Evolutionary conservation across 2,329 filamentous ascomycete species (phyloP), one percentile per base, ranked within the genome.

Genomic region (Zymoseptoria brevis): DNA sequence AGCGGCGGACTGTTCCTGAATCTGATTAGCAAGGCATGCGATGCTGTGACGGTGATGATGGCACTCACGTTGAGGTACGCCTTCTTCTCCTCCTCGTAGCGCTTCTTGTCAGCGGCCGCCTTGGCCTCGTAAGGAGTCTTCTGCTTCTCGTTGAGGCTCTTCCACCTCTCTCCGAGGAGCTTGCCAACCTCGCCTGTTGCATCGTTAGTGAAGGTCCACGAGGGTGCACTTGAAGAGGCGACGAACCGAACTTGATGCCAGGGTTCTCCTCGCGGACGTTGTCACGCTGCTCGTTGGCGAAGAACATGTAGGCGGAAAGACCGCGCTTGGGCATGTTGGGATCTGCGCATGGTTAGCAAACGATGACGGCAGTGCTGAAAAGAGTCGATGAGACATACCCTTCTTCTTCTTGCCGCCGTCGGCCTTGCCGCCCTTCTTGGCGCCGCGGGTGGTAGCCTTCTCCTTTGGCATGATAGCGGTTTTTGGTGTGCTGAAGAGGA

Each of bases 281-380:
- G 75, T 97, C 93, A 71, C 94, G 92, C 81, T 96, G 90, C 80
- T 97, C 94, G 75, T 97, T 97, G 85, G 94, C 94, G 77, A 97
- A 99, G 88, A 97, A 97, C 94, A 99, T 99, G 86, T 99, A 99
- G 66, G 94, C 94, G 57, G 94, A 97, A 55, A 99, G 90, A 82
- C 93, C 94, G 79, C 94, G 91, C 91, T 97, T 99, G 76, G 94
- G 94, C 62, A 92, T 93, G 80, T 96, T 96, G 78, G 91, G 91
- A 79, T 96, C 92, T 96, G 71, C 16, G 45, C 45, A 19, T n/a
- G 53, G 48, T 16, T 19, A 54, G 65, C 69, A 54, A 67, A 66
- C 30, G 54, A 50, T 6, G 52, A 19, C 58, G 54, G 41, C 19
- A n/a, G 41, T 53, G 51, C 54, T 26, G 55, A 55, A 50, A 52